Evolutionary conservation across 1,284 basidiomycete species (phyloP), one percentile per base, ranked within the genome.

Genomic region (Puccinia novopanici): DNA sequence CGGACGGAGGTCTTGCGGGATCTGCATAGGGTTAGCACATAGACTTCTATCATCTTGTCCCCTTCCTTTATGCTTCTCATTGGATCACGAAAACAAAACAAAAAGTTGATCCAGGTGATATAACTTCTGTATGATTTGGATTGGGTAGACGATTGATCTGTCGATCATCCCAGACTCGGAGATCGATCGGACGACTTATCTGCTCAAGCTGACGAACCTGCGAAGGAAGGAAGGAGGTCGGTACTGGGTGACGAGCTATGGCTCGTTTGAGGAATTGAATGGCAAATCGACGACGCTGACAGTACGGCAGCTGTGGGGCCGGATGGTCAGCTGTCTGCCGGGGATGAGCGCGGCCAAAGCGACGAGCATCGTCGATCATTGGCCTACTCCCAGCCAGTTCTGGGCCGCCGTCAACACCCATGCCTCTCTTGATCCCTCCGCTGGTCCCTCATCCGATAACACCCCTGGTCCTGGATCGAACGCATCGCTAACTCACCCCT

Each of bases 331-430:
- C 42, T 87, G 87, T 74, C 84, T 89, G 81, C 86, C 86, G 52
- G 88, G 89, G 4, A 86, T 89, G 85, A 87, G 86, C 57, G 86
- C 87, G 0, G 89, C 89, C 82, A 87, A 88, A 81, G 88, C 87
- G 17, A 84, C 85, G 10, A 87, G 87, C 17, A 84, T 89, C 30
- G 82, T 89, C 27, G 85, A 87, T 37, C 79, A 85, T 19, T 89
- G 87, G 86, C 86, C 87, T 19, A 89, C 88, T 17, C 86, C 88
- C 3, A 81, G 83, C n/a, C 84, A 83, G 27, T 83, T 88, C 71
- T 87, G 85, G 83, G 85, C 86, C 22, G 87, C 48, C 12, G 13
- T 72, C 30, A 2, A 40, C 27, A 22, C 34, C 59, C 59, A 63
- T n/a, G 22, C 19, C 73, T 37, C 55, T 24, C 37, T 27, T 10